phyloP scores from a whole-genome alignment of 2,329 filamentous ascomycete genomes.

The Sclerotinia subarctica region DNA sequence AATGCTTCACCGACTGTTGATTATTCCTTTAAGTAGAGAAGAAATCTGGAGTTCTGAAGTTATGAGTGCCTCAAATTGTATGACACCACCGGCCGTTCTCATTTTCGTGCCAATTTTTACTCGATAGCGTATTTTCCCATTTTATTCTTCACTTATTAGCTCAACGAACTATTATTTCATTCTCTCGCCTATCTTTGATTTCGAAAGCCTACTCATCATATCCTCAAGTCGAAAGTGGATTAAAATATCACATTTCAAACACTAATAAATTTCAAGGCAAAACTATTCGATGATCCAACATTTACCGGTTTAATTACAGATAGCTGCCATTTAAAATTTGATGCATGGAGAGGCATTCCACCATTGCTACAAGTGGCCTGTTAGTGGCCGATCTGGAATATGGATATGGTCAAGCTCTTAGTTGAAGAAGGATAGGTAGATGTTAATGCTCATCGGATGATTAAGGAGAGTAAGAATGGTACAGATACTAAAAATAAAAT shows the following conservation, averaged over 20 bases:
- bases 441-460: slow-evolving; percentile 31
- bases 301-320: neutral
- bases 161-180: neutral
- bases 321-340: no score
- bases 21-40: neutral
- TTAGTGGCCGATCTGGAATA: slow-evolving; percentile 36
- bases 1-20: neutral
- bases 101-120: no score
- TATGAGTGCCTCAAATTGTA: no score
- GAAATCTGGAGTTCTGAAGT: neutral
- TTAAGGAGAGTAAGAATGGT: neutral
- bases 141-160: neutral
- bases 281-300: slow-evolving; percentile 13
- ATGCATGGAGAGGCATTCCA: neutral
- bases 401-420: slow-evolving; percentile 39
- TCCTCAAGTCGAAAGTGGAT: neutral
- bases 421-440: slow-evolving; percentile 39
- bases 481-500: neutral
- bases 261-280: neutral
- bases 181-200: neutral
- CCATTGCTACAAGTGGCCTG: slow-evolving; percentile 12
- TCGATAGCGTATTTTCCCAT: no score
- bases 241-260: neutral
- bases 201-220: neutral
- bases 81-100: no score